These are phyloP conservation scores for Neurospora sp. DNA, from an alignment of 495 filamentous ascomycete genomes.

Conservation along the genomic window DNA sequence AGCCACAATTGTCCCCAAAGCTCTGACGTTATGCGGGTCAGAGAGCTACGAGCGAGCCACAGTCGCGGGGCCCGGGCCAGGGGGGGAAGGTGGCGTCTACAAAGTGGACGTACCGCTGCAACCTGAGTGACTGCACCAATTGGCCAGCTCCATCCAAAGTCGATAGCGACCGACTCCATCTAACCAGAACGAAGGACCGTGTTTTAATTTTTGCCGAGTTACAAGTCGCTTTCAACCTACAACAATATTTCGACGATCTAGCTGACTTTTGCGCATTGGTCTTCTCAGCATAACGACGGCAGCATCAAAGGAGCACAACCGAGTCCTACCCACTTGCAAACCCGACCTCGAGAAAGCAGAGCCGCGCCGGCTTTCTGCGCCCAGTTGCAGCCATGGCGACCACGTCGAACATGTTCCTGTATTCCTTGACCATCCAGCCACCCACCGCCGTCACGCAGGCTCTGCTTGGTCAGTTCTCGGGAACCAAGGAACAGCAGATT, in stretches of 20 bases:
- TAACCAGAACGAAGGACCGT: background rate
- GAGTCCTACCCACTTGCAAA: background rate
- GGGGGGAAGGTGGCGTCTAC: background rate
- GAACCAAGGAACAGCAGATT: constrained; percentile 93
- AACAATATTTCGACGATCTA: background rate
- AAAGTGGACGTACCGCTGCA: background rate
- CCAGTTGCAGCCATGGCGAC: constrained; percentile 67
- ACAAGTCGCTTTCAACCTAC: background rate
- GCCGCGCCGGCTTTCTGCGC: constrained; percentile 47
- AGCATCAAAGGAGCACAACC: background rate
- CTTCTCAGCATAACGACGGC: background rate
- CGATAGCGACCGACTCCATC: background rate
- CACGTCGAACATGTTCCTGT: constrained; percentile 95
- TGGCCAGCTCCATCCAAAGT: background rate
- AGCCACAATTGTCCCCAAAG: background rate
- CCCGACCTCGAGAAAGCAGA: constrained; percentile 9
- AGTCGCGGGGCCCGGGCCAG: background rate
- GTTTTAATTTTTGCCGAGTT: constrained; percentile 3
- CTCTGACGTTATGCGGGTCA: background rate
- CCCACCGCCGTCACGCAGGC: constrained; percentile 83
- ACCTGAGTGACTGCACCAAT: background rate
- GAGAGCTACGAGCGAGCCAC: background rate
- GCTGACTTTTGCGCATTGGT: background rate
- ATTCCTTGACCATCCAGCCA: constrained; percentile 87
- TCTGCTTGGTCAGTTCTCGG: constrained; percentile 86